Base-by-base conservation (phyloP, 306 rosid genomes). In the Begonia peltatifolia region DNA sequence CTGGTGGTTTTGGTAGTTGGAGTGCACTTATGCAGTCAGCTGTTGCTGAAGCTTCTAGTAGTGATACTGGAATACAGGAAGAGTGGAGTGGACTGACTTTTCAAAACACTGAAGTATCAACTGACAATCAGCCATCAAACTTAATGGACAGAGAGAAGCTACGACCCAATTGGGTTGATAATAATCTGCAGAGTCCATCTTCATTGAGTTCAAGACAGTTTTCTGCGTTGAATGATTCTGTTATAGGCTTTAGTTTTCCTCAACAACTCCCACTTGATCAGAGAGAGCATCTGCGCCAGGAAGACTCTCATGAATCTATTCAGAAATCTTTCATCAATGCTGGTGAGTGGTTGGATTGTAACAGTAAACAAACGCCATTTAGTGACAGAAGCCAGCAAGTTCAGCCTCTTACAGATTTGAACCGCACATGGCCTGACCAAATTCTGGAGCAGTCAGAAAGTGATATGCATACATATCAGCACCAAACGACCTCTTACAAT, bases 21-120 rank as follows among this genome's bases (percentile, higher is more conserved):
- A 77, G 83, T 41, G 83, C 83, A 18, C 83, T 77, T 51, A 77
- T 77, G 83, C 83, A 73, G 67, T 77, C 79, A 46, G 83, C 83
- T 63, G 83, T 77, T 41, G 83, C 76, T 41, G 83, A 77, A 69
- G 81, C 81, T 70, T 77, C 79, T 50, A 77, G 83, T 63, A 77
- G 74, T 62, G 83, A 77, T 63, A 73, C 83, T 9, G 79, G 77
- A 54, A 54, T 63, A 25, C 83, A 73, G 50, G 83, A 77, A 52
- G 83, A 77, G 68, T 77, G 83, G 83, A 77, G 83, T 73, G 83
- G 83, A 47, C 61, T 77, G 59, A 70, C 79, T n/a, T 73, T 73
- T 67, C 79, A 77, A 60, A 77, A 77, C 58, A 73, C 74, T 2
- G 83, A 77, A 43, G 59, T 63, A 50, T 77, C 83, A 18, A 57